phyloP scores from a whole-genome alignment of 1,139 yeast species.

The Pichia norvegensis region DNA sequence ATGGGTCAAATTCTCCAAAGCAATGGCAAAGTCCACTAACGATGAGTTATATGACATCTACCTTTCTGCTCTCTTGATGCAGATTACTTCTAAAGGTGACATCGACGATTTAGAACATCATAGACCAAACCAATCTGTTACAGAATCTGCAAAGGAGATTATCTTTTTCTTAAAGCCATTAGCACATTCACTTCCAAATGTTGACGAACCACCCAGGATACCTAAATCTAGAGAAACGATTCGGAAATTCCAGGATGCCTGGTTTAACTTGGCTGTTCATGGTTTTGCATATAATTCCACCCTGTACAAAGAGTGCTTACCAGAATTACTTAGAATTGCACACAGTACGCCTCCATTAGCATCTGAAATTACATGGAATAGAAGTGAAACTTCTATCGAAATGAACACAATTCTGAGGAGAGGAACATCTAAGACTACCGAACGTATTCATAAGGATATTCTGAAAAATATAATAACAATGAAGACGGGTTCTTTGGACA shows the following conservation, averaged over 20 bases:
- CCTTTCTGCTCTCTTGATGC: constrained; percentile 56
- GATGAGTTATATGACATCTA: constrained; percentile 49
- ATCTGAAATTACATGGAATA: constrained; percentile 75
- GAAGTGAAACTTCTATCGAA: constrained; percentile 87
- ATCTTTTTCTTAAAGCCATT: constrained; percentile 63
- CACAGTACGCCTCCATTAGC: constrained; percentile 88
- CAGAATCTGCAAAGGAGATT: constrained; percentile 71
- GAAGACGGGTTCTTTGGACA: constrained; percentile 11
- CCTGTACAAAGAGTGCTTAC: constrained; percentile 42
- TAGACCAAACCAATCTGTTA: constrained; percentile 70
- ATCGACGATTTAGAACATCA: constrained; percentile 74
- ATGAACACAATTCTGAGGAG: constrained; percentile 85
- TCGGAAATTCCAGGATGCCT: constrained; percentile 70
- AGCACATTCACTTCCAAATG: constrained; percentile 63
- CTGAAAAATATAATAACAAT: constrained; percentile 21
- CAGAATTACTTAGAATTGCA: constrained; percentile 62
- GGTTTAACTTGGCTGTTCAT: constrained; percentile 93
- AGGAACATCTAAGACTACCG: constrained; percentile 78
- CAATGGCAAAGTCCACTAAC: constrained; percentile 27
- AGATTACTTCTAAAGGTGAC: constrained; percentile 74
- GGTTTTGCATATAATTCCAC: constrained; percentile 66
- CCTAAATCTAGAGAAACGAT: constrained; percentile 41
- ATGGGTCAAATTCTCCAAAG: constrained; percentile 45
- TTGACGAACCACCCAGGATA: constrained; percentile 36
- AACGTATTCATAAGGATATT: constrained; percentile 64